These are phyloP conservation scores for Phalaenopsis equestris DNA, from an alignment of 106 monocot genomes.

Conservation along the genomic window DNA sequence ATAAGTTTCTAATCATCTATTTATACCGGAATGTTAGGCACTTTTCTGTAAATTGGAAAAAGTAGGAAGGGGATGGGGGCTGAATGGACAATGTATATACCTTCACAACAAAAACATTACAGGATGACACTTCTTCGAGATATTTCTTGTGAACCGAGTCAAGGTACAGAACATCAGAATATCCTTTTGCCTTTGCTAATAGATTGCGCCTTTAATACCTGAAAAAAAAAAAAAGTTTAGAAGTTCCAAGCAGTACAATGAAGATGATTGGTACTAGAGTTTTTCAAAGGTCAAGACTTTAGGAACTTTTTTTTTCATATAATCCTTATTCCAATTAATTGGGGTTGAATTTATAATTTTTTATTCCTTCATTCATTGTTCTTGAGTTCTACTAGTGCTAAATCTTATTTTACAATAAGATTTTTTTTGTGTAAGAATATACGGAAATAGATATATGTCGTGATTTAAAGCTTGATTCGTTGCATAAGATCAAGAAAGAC, in stretches of 20 bases:
- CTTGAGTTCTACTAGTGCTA: not conserved
- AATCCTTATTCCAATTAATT: not conserved
- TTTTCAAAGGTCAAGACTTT: not conserved
- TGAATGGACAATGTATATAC: not conserved
- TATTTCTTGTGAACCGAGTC: conserved; percentile 73
- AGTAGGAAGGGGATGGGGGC: not conserved
- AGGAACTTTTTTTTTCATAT: not conserved
- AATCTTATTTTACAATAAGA: not conserved
- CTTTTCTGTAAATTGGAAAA: not conserved
- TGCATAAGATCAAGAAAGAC: not conserved
- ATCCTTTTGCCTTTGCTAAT: conserved; percentile 62
- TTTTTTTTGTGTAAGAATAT: not conserved
- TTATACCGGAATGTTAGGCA: not conserved
- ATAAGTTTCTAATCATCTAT: not conserved
- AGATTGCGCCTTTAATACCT: conserved; percentile 50
- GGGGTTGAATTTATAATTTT: not conserved
- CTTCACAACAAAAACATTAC: conserved; percentile 49
- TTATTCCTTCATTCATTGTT: not conserved
- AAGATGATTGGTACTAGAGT: not conserved
- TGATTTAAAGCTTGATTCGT: not conserved
- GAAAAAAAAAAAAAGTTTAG: not conserved
- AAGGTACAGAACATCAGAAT: conserved; percentile 77
- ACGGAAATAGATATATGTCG: not conserved
- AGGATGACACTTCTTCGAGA: conserved; percentile 76
- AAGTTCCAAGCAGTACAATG: not conserved